Evolutionary conservation across 352 stramenopile genomes (phyloP), one percentile per base, ranked within the genome.

Genomic region (Pythium aphanidermatum): DNA sequence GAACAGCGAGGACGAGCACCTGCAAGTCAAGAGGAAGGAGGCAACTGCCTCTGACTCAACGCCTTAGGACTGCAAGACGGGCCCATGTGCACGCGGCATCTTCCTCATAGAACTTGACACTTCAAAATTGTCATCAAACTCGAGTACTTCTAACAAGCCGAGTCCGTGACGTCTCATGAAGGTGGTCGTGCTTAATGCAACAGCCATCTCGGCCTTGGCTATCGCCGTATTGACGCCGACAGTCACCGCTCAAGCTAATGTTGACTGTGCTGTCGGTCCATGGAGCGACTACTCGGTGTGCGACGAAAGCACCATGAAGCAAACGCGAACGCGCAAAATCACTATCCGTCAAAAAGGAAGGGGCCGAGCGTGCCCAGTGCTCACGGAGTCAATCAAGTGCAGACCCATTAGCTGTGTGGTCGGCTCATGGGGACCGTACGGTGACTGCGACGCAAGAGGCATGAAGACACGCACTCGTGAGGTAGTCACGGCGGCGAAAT

Each of bases 381-480:
- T 87, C 16, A 58, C 52, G 17, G 75, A 88, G 27, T 66, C 70
- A 14, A 45, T 74, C 27, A 57, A 59, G 23, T 88, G 76, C 48
- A 56, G 55, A 41, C 70, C 74, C 1, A 63, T 85, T 19, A 56
- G 70, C 48, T 89, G 77, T 23, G 55, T 74, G 29, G 70, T 86
- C 27, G 70, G 58, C 23, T 50, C 62, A 9, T 89, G 74, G 74
- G 55, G 47, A 6, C n/a, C 42, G 0, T 86, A 60, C 47, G 59
- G 47, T 1, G 27, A 36, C 1, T 83, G 60, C 31, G 41, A 66
- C 13, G 16, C 35, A 0, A 62, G 66, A 7, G 65, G 67, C 30
- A 58, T 65, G 45, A 76, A 69, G 33, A 58, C 50, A 1, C 68
- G 63, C 7, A 76, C 44, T 9, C 70, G 74, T 4, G 54, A 53